Evolutionary conservation across 306 rosid genomes (phyloP).

Genomic region (Quercus suber): DNA sequence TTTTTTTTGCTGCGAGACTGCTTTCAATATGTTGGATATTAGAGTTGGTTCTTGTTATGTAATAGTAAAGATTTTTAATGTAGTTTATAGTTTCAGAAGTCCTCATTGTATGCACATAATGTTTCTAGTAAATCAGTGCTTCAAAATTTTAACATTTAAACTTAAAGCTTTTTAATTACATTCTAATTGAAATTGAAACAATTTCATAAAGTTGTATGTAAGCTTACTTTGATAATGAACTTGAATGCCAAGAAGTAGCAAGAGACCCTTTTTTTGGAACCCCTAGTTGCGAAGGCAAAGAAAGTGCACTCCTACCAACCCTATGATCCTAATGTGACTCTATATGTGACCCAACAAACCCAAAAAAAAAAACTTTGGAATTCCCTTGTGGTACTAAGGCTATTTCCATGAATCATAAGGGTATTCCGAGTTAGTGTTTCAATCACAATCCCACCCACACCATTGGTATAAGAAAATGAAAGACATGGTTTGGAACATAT

Average conservation of each 20-base stretch:
- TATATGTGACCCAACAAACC: constrained; percentile 43
- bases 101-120: too few species aligned
- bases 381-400: constrained; percentile 16
- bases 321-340: constrained; percentile 48
- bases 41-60: too few species aligned
- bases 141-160: too few species aligned
- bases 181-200: too few species aligned
- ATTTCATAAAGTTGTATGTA: too few species aligned
- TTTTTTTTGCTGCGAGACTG: too few species aligned
- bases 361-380: constrained; percentile 43
- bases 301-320: constrained; percentile 48
- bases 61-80: too few species aligned
- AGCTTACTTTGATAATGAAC: neutral
- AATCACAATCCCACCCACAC: constrained; percentile 38
- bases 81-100: too few species aligned
- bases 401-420: constrained; percentile 30
- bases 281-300: constrained; percentile 52
- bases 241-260: constrained; percentile 53
- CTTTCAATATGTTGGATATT: too few species aligned
- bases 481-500: too few species aligned
- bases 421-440: constrained; percentile 39
- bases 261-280: constrained; percentile 40
- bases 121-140: too few species aligned
- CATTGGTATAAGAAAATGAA: constrained; percentile 42
- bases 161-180: too few species aligned